Evolutionary conservation across 2,329 filamentous ascomycete genomes (phyloP).

Genomic region (Cladosporium phlei): DNA sequence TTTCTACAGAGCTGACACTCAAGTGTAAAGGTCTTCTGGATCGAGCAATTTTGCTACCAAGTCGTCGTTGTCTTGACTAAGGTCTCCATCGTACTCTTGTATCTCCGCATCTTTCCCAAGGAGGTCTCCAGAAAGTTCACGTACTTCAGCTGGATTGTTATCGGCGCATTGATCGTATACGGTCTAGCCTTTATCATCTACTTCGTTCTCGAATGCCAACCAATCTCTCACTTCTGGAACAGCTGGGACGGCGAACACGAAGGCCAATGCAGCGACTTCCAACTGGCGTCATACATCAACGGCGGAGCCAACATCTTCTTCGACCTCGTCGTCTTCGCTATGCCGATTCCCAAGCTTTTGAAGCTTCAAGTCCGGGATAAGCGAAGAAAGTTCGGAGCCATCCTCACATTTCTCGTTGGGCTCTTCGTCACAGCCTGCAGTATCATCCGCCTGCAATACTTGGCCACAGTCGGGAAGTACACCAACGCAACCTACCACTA

Average conservation of each 20-base stretch:
- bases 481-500: slow-evolving; percentile 23
- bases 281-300: background rate
- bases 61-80: background rate
- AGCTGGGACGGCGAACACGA: slow-evolving; percentile 7
- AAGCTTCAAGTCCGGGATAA: background rate
- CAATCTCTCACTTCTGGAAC: background rate
- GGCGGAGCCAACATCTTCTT: slow-evolving; percentile 1
- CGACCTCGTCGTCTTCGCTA: background rate
- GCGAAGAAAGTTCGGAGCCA: background rate
- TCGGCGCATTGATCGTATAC: background rate
- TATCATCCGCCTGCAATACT: slow-evolving; percentile 16
- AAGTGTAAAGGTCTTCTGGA: background rate
- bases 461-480: slow-evolving; percentile 11
- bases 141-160: background rate
- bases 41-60: background rate
- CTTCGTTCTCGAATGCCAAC: background rate
- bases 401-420: slow-evolving; percentile 13
- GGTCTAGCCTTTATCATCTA: background rate
- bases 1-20: background rate
- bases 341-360: background rate
- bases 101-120: slow-evolving; percentile 7
- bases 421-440: slow-evolving; percentile 21
- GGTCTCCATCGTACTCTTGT: slow-evolving; percentile 3
- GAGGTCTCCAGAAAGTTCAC: background rate
- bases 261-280: background rate